Base-by-base conservation (phyloP, 768 basidiomycete genomes). In the Dentipellis sp. region DNA sequence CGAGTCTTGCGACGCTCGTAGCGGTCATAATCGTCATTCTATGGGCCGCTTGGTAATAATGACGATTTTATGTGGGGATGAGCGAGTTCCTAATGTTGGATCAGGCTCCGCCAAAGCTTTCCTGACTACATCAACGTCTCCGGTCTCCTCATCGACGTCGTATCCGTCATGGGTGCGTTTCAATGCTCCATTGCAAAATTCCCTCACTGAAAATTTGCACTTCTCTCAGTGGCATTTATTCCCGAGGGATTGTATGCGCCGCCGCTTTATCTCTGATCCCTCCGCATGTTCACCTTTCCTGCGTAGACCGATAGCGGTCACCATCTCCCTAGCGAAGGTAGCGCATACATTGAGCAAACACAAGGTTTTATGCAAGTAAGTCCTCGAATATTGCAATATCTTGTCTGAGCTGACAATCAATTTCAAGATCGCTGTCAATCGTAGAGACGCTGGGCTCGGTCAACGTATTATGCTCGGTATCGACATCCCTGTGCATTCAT, bases 381-480 rank as follows among this genome's bases (percentile, higher is more conserved):
- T 52, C 7, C 2, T 6, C 1, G 19, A 9, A 21, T 46, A 17
- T 47, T 19, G 7, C 16, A 0, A 3, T 29, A 2, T 38, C 10
- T 21, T 9, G 35, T 9, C 17, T 35, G 8, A 5, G 5, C 51
- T 23, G 19, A 19, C 40, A 3, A 14, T 7, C 16, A 19, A 6
- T 2, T 16, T 6, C 8, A 39, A 62, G 61, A 39, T 79, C 79
- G 2, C 69, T 87, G 21, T 75, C 82, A 22, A 86, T 82, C 6
- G 82, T 87, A 34, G 84, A 87, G 65, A 81, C 81, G 7, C 72
- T 87, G 5, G 84, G 85, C 7, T 74, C 78, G 9, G 82, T 86
- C 64, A 78, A 79, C 54, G 76, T 77, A 23, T 58, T 78, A 8
- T 74, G 74, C 58, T 74, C 74, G 4, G 60, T 61, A 23, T 16